Percentiles rank a stretch among this genome's conserved stretches.
These are phyloP conservation scores for Ananas comosus DNA, from an alignment of 176 grass and related monocot species.

Conservation along the genomic window DNA sequence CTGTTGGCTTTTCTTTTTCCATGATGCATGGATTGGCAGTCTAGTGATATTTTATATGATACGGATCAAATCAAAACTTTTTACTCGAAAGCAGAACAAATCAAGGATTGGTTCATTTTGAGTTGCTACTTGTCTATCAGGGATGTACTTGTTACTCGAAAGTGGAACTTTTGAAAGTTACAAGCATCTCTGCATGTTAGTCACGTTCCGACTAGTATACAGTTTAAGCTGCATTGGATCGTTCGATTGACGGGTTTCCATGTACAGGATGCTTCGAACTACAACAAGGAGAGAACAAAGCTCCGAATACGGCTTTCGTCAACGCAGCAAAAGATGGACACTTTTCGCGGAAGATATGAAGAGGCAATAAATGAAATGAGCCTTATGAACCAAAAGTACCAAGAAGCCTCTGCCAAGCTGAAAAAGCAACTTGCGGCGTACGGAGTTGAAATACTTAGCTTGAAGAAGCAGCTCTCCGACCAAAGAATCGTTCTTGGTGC, in stretches of 20 bases:
- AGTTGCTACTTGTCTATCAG: too few species aligned
- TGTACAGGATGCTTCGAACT: conserved; percentile 40
- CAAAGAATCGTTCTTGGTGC: background rate
- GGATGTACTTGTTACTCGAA: too few species aligned
- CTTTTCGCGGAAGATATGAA: conserved; percentile 37
- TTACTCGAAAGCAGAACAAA: too few species aligned
- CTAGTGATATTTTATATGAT: too few species aligned
- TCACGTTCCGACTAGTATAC: background rate
- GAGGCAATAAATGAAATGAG: conserved; percentile 29
- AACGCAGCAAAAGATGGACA: conserved; percentile 48
- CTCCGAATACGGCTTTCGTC: conserved; percentile 30
- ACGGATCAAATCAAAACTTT: too few species aligned
- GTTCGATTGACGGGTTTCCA: conserved; percentile 2
- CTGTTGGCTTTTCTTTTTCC: too few species aligned
- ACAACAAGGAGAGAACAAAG: conserved; percentile 49
- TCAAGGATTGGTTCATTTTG: too few species aligned
- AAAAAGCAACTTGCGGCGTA: conserved; percentile 50
- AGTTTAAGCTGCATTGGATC: background rate
- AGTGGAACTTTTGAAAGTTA: too few species aligned
- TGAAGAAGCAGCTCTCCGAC: conserved; percentile 45
- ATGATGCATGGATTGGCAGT: too few species aligned
- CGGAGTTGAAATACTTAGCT: conserved; percentile 49
- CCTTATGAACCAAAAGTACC: conserved; percentile 51
- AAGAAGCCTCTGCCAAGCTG: conserved; percentile 47
- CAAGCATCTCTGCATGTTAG: background rate